Conservation (phyloP, 2,329 filamentous ascomycete genomes). For the Dactylellina cionopaga region DNA sequence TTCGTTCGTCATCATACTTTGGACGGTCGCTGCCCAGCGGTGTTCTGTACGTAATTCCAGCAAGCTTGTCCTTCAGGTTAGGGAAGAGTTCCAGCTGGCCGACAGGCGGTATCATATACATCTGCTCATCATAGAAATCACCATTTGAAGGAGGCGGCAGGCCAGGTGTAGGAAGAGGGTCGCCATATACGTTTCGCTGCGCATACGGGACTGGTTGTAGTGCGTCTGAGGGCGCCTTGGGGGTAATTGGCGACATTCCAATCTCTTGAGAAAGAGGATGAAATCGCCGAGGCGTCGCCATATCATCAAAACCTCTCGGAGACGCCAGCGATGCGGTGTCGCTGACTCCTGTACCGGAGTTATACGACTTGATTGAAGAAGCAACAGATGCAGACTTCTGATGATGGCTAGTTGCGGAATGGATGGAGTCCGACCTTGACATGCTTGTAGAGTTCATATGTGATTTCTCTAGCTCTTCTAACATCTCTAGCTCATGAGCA, state of each 20-base stretch:
- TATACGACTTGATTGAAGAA: slow-evolving; percentile 66
- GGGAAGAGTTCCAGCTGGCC: slow-evolving; percentile 58
- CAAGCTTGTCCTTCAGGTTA: slow-evolving; percentile 66
- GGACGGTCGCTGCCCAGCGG: slow-evolving; percentile 57
- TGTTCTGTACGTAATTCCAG: slow-evolving; percentile 57
- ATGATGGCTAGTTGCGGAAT: slow-evolving; percentile 36
- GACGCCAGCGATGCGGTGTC: slow-evolving; percentile 61
- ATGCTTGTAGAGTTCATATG: slow-evolving; percentile 41
- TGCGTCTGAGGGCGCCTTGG: slow-evolving; percentile 57
- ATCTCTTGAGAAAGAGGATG: slow-evolving; percentile 57
- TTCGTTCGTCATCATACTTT: slow-evolving; percentile 72
- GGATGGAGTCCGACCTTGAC: slow-evolving; percentile 54
- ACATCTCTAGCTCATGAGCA: slow-evolving; percentile 74
- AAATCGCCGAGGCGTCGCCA: slow-evolving; percentile 50
- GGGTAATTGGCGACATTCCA: slow-evolving; percentile 57
- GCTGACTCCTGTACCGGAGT: slow-evolving; percentile 57
- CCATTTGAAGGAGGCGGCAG: slow-evolving; percentile 40
- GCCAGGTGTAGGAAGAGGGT: slow-evolving; percentile 42
- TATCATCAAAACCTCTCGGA: slow-evolving; percentile 58
- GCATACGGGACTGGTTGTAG: slow-evolving; percentile 45
- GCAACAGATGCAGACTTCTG: slow-evolving; percentile 67
- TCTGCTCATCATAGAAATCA: slow-evolving; percentile 48
- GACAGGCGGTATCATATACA: slow-evolving; percentile 42
- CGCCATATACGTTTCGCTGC: slow-evolving; percentile 47
- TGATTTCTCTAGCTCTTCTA: slow-evolving; percentile 64